phyloP scores from a whole-genome alignment of 176 grass and related monocot genomes.

The Rhynchospora tenuis region DNA sequence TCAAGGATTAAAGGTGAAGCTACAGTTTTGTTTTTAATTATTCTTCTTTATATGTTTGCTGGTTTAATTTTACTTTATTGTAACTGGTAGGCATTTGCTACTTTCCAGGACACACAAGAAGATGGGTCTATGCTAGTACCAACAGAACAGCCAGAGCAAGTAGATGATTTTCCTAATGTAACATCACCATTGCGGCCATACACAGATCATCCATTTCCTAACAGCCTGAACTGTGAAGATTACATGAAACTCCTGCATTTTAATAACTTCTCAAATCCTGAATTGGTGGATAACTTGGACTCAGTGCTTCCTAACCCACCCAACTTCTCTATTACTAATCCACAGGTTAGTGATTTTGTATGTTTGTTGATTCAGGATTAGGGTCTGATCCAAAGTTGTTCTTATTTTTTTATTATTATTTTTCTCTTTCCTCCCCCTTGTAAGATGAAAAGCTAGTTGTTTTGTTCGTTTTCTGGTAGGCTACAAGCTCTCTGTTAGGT shows the following conservation, averaged over 20 bases:
- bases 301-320: conserved; percentile 7
- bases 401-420: no score
- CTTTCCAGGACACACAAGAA: conserved; percentile 4
- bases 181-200: conserved; percentile 38
- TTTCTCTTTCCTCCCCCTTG: no score
- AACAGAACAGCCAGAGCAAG: not conserved
- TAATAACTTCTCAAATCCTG: not conserved
- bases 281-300: conserved; percentile 21
- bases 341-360: conserved; percentile 14
- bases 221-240: conserved; percentile 20
- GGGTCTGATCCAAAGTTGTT: no score
- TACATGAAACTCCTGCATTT: conserved; percentile 16
- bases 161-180: conserved; percentile 20
- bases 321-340: conserved; percentile 1
- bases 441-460: no score
- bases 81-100: not conserved
- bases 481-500: no score
- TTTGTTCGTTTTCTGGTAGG: no score
- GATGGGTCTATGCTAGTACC: not conserved
- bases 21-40: not conserved
- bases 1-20: conserved; percentile 8
- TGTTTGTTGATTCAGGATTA: not conserved
- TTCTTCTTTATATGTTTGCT: not conserved
- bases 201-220: conserved; percentile 35
- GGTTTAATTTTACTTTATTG: not conserved